Percentiles rank a stretch among this genome's conserved stretches.
Evolutionary conservation across 2,329 filamentous ascomycete genomes (phyloP).

Genomic region (Cadophora sp.): DNA sequence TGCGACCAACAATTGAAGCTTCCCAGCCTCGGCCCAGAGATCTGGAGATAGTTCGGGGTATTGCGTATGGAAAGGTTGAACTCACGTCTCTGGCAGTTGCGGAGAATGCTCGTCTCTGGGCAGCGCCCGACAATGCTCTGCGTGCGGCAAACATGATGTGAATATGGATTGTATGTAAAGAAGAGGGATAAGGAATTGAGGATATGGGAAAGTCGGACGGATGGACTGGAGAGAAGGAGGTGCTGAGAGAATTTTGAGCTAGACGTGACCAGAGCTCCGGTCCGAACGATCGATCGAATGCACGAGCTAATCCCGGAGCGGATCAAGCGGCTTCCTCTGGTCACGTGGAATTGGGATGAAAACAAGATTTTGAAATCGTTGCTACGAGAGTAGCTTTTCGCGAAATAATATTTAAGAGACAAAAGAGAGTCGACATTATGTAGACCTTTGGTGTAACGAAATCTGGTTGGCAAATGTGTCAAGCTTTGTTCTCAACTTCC

Average conservation of each 20-base stretch:
- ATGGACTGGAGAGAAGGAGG: constrained; percentile 20
- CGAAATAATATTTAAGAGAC: background rate
- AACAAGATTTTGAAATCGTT: background rate
- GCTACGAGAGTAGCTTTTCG: background rate
- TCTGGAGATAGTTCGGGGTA: constrained; percentile 21
- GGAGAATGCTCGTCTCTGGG: constrained; percentile 83
- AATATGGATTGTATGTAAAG: constrained; percentile 28
- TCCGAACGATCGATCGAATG: background rate
- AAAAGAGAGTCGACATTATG: background rate
- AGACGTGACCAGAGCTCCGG: constrained; percentile 11
- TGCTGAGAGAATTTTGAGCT: constrained; percentile 19
- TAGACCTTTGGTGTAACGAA: background rate
- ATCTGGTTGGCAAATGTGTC: background rate
- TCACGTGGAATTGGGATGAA: background rate
- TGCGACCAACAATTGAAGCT: constrained; percentile 23
- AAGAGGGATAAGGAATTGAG: constrained; percentile 26
- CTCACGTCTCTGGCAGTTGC: constrained; percentile 78
- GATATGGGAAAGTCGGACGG: constrained; percentile 29
- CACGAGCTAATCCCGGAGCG: constrained; percentile 4
- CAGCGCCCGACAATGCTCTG: constrained; percentile 57
- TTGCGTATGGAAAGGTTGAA: constrained; percentile 14
- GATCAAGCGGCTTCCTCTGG: background rate
- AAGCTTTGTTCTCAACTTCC: background rate
- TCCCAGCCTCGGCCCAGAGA: background rate
- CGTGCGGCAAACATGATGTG: constrained; percentile 77